phyloP scores from a whole-genome alignment of 139 green algal genomes.

The Eudorina sp. region DNA sequence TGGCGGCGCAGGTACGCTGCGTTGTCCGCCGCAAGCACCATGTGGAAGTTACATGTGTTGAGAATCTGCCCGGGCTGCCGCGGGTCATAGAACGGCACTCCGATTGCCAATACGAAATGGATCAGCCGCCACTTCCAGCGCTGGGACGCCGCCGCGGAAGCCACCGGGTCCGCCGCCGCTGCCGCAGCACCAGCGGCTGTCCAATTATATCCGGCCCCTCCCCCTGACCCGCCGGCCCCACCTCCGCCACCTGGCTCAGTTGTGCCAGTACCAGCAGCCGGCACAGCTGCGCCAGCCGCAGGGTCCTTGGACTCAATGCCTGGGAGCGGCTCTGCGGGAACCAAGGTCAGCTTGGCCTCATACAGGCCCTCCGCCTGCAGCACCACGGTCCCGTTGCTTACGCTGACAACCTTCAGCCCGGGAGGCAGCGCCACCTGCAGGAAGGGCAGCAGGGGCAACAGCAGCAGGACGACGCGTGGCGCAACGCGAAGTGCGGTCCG shows the following conservation, averaged over 20 bases:
- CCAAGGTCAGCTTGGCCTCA: constrained; percentile 59
- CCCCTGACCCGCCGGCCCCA: not conserved
- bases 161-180: constrained; percentile 7
- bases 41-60: constrained; percentile 56
- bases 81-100: constrained; percentile 47
- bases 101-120: constrained; percentile 46
- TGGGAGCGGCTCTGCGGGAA: constrained; percentile 43
- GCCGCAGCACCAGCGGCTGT: not conserved
- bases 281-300: not conserved
- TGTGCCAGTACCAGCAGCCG: not conserved
- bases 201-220: not conserved
- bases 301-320: not conserved
- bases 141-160: constrained; percentile 17
- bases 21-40: constrained; percentile 58
- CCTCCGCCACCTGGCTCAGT: not conserved
- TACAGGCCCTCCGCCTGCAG: constrained; percentile 58
- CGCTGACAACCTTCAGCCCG: constrained; percentile 27
- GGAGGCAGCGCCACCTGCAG: constrained; percentile 45
- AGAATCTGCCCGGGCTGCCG: constrained; percentile 43
- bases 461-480: no score
- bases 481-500: no score
- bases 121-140: constrained; percentile 65
- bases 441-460: no score
- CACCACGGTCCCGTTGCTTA: constrained; percentile 46
- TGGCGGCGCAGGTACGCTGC: constrained; percentile 49